Percentiles rank a stretch among this genome's conserved stretches.
phyloP scores from a whole-genome alignment of 805 yeast species.

The Grigorovia jiainica region DNA sequence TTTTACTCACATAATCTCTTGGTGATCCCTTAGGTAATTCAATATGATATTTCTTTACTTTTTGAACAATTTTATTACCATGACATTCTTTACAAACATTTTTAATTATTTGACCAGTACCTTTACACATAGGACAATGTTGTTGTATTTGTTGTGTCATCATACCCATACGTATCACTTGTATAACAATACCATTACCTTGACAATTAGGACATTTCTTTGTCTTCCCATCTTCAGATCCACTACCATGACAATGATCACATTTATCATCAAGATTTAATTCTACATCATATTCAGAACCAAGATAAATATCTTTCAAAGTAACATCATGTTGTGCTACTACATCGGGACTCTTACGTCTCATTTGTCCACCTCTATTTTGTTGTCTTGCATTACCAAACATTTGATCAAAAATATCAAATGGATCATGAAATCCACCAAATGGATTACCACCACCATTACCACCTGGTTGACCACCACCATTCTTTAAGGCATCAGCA shows the following conservation, averaged over 20 bases:
- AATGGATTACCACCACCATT: slow-evolving; percentile 37
- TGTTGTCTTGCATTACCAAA: slow-evolving; percentile 34
- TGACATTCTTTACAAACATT: slow-evolving; percentile 59
- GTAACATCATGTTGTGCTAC: slow-evolving; percentile 46
- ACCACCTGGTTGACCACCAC: slow-evolving; percentile 36
- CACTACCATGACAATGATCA: slow-evolving; percentile 71
- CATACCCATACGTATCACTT: slow-evolving; percentile 72
- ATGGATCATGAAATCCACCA: slow-evolving; percentile 30
- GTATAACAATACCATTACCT: slow-evolving; percentile 63
- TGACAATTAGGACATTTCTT: slow-evolving; percentile 59
- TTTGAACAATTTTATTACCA: slow-evolving; percentile 58
- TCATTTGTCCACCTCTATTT: slow-evolving; percentile 25
- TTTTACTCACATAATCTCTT: slow-evolving; percentile 46
- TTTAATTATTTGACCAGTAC: slow-evolving; percentile 59
- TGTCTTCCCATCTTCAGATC: slow-evolving; percentile 68
- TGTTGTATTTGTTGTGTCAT: slow-evolving; percentile 81
- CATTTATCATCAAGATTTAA: slow-evolving; percentile 70
- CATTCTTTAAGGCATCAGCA: slow-evolving; percentile 57
- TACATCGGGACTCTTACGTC: slow-evolving; percentile 54
- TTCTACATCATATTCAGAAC: slow-evolving; percentile 50
- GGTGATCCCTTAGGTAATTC: slow-evolving; percentile 63
- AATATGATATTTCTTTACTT: slow-evolving; percentile 46
- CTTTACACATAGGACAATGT: slow-evolving; percentile 71
- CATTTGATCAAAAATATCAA: slow-evolving; percentile 30
- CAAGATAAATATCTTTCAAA: slow-evolving; percentile 60